Conservation (phyloP, 495 filamentous ascomycete genomes). For the Glonium stellatum region DNA sequence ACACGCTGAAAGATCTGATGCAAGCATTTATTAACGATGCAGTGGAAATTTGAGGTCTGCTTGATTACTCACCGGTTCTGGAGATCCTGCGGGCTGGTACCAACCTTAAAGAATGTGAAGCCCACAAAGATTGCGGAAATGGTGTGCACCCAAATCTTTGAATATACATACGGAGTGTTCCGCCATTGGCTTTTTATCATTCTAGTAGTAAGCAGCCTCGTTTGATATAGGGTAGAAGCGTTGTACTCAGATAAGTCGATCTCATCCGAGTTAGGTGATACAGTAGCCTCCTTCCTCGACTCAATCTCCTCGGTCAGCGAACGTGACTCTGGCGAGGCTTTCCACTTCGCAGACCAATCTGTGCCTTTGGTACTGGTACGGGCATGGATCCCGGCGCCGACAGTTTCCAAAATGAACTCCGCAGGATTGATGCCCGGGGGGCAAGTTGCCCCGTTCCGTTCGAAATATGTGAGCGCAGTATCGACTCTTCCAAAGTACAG, state of each 20-base stretch:
- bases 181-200: slow-evolving; percentile 11
- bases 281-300: slow-evolving; percentile 10
- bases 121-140: slow-evolving; percentile 54
- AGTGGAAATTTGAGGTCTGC: neutral
- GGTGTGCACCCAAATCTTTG: slow-evolving; percentile 52
- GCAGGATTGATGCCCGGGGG: slow-evolving; percentile 52
- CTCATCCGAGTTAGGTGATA: slow-evolving; percentile 1
- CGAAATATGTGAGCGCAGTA: slow-evolving; percentile 53
- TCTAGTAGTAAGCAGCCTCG: slow-evolving; percentile 10
- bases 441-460: slow-evolving; percentile 54
- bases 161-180: slow-evolving; percentile 32
- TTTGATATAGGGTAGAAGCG: slow-evolving; percentile 8
- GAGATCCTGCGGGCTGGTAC: slow-evolving; percentile 50
- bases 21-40: neutral
- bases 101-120: slow-evolving; percentile 55
- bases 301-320: neutral
- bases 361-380: slow-evolving; percentile 41
- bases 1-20: slow-evolving; percentile 46
- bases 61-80: slow-evolving; percentile 49
- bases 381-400: slow-evolving; percentile 44
- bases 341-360: slow-evolving; percentile 55
- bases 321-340: slow-evolving; percentile 36
- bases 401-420: slow-evolving; percentile 62
- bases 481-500: slow-evolving; percentile 63
- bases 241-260: slow-evolving; percentile 11